Conservation (phyloP, 345 rosid genomes). For the Excoecaria cochinchinensis region DNA sequence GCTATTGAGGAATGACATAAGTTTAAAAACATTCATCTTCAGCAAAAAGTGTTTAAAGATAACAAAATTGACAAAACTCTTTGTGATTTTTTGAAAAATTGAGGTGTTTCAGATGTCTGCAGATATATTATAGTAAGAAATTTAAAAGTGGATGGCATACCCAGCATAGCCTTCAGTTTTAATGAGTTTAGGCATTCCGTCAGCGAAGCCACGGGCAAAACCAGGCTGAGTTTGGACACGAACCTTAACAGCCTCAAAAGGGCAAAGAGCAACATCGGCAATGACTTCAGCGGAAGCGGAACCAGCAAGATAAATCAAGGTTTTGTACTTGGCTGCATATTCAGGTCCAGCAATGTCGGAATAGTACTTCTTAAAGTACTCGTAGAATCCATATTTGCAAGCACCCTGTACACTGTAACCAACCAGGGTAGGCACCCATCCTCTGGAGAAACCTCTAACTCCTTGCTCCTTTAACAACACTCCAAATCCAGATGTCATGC, state of each 20-base stretch:
- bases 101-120: too few relatives aligned
- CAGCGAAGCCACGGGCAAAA: constrained; percentile 85
- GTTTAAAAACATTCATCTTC: too few relatives aligned
- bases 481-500: constrained; percentile 73
- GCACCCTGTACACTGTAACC: constrained; percentile 99
- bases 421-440: constrained; percentile 89
- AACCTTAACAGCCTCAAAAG: constrained; percentile 94
- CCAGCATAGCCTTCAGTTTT: constrained; percentile 71
- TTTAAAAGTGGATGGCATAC: constrained; percentile 26
- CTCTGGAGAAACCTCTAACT: constrained; percentile 67
- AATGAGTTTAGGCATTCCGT: constrained; percentile 85
- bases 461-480: constrained; percentile 84
- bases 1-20: too few relatives aligned
- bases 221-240: constrained; percentile 97
- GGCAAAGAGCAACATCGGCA: constrained; percentile 92
- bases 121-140: too few relatives aligned
- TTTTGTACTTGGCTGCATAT: constrained; percentile 76
- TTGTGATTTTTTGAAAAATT: too few relatives aligned
- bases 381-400: constrained; percentile 82
- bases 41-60: too few relatives aligned
- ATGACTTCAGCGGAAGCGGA: constrained; percentile 92
- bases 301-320: constrained; percentile 88
- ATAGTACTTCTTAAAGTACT: constrained; percentile 88
- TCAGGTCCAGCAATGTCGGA: constrained; percentile 95
- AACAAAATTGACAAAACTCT: too few relatives aligned